Evolutionary conservation across 1,284 basidiomycete species (phyloP).

Genomic region (Ustilago lituana): DNA sequence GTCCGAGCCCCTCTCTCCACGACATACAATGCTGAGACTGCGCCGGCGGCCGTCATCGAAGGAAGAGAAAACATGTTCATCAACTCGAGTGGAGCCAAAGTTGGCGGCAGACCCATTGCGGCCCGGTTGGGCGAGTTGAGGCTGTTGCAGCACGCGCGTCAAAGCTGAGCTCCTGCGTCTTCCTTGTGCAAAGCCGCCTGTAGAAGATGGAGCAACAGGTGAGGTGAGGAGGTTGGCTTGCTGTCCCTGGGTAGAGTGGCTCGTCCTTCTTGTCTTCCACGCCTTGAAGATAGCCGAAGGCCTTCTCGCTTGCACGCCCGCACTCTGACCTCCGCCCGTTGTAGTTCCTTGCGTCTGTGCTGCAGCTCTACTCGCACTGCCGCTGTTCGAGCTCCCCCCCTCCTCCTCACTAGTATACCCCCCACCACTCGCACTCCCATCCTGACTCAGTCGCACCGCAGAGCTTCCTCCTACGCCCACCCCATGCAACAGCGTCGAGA

Average conservation of each 20-base stretch:
- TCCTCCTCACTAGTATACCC: slow-evolving; percentile 6
- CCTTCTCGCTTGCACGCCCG: slow-evolving; percentile 7
- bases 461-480: neutral
- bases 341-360: too few relatives aligned
- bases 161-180: slow-evolving; percentile 19
- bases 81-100: neutral
- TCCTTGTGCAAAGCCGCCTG: neutral
- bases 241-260: slow-evolving; percentile 2
- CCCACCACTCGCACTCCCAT: neutral
- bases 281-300: slow-evolving; percentile 19
- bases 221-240: neutral
- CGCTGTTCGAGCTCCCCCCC: neutral
- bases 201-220: neutral
- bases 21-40: slow-evolving; percentile 29
- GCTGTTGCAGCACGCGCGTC: slow-evolving; percentile 8
- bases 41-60: slow-evolving; percentile 4
- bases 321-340: too few relatives aligned
- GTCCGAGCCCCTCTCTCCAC: slow-evolving; percentile 16
- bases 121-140: neutral
- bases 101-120: neutral
- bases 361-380: neutral
- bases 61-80: slow-evolving; percentile 4
- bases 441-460: slow-evolving; percentile 1
- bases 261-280: slow-evolving; percentile 11
- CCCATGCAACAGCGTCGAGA: slow-evolving; percentile 22